Evolutionary conservation across 2,329 filamentous ascomycete genomes (phyloP).

Genomic region (Monilinia fructigena): DNA sequence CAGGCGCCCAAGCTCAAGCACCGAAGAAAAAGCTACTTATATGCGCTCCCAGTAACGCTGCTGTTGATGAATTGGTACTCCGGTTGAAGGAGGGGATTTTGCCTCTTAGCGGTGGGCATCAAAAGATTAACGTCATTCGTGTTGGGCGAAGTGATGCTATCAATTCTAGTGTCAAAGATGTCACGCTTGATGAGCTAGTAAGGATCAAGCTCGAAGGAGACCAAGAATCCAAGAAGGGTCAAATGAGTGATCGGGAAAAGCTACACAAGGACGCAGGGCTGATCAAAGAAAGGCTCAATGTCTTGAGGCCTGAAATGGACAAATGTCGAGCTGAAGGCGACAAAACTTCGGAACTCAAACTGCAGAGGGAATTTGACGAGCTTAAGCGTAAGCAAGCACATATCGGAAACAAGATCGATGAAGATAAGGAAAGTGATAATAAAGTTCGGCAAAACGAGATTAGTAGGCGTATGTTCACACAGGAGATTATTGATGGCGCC

Average conservation of each 20-base stretch:
- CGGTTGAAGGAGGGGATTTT: constrained; percentile 86
- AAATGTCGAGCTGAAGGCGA: constrained; percentile 59
- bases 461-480: constrained; percentile 78
- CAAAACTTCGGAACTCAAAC: constrained; percentile 48
- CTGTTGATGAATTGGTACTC: constrained; percentile 92
- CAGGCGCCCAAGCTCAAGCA: constrained; percentile 38
- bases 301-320: constrained; percentile 70
- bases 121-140: constrained; percentile 83
- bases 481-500: constrained; percentile 84
- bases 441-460: constrained; percentile 83
- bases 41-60: constrained; percentile 97
- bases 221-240: constrained; percentile 55
- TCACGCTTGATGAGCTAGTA: constrained; percentile 91
- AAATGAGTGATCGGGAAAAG: constrained; percentile 52
- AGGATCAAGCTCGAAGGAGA: constrained; percentile 66
- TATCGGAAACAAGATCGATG: constrained; percentile 82
- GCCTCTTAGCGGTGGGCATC: constrained; percentile 67
- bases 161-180: constrained; percentile 82
- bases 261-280: constrained; percentile 63
- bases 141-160: constrained; percentile 90
- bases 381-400: constrained; percentile 73
- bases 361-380: constrained; percentile 75
- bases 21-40: constrained; percentile 82
- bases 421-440: constrained; percentile 81
- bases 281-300: constrained; percentile 72